A percentile compares a stretch with the other conserved stretches of the same genome.
Evolutionary conservation across 164 flowering plant species (phyloP).

Genomic region (Liriodendron chinense): DNA sequence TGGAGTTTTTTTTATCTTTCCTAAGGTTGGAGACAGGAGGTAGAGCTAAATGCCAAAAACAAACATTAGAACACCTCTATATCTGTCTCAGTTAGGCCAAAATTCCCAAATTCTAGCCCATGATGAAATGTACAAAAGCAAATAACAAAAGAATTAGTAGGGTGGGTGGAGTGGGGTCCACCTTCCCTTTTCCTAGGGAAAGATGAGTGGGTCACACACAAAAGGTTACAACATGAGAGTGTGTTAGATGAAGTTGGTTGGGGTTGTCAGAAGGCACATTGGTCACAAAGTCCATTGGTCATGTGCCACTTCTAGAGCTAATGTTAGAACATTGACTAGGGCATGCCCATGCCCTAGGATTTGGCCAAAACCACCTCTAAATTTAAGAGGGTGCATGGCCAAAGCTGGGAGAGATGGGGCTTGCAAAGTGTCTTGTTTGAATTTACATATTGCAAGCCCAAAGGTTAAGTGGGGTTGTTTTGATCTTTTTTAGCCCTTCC

Average conservation of each 20-base stretch:
- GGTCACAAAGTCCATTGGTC: constrained; percentile 14
- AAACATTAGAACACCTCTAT: constrained; percentile 30
- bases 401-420: constrained; percentile 15
- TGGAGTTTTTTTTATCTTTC: constrained; percentile 34
- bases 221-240: background rate
- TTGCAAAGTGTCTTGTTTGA: constrained; percentile 21
- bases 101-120: constrained; percentile 47
- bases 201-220: constrained; percentile 20
- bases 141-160: constrained; percentile 6
- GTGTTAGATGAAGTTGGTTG: constrained; percentile 15
- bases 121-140: constrained; percentile 36
- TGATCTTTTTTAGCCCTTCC: constrained; percentile 29
- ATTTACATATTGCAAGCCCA: constrained; percentile 36
- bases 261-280: constrained; percentile 7
- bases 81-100: constrained; percentile 25
- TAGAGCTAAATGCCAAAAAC: constrained; percentile 28
- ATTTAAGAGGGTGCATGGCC: constrained; percentile 25
- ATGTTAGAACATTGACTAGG: constrained; percentile 14
- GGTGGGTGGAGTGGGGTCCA: background rate
- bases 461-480: constrained; percentile 12
- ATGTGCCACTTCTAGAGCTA: constrained; percentile 5
- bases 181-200: constrained; percentile 42
- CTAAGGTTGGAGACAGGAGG: constrained; percentile 21
- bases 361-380: constrained; percentile 28
- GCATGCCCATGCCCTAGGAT: constrained; percentile 18